Evolutionary conservation across 2,329 filamentous ascomycete species (phyloP).

Genomic region (Fusarium napiforme): DNA sequence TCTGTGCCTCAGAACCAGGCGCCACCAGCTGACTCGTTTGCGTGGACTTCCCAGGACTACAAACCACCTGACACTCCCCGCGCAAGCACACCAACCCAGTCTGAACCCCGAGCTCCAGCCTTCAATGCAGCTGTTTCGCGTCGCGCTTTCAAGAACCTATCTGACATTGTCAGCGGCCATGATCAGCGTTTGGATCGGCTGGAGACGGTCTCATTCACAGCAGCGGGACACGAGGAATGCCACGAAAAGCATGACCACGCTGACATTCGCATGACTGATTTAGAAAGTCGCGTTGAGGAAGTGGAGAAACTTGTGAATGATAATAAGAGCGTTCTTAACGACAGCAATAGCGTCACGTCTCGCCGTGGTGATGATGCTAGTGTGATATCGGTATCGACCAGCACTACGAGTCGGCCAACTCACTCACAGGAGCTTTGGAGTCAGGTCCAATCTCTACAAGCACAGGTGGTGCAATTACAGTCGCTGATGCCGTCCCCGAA

Average conservation of each 20-base stretch:
- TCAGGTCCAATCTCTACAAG: conserved; percentile 62
- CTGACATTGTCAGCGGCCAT: conserved; percentile 67
- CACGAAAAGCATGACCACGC: conserved; percentile 73
- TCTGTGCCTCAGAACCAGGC: conserved; percentile 27
- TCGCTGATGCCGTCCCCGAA: conserved; percentile 68
- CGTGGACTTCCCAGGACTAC: conserved; percentile 37
- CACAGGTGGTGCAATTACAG: conserved; percentile 67
- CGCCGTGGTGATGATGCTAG: conserved; percentile 58
- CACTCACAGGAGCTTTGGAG: conserved; percentile 60
- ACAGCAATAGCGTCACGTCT: conserved; percentile 56
- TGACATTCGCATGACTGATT: conserved; percentile 74
- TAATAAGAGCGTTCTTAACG: conserved; percentile 55
- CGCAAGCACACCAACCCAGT: conserved; percentile 42
- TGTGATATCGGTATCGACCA: conserved; percentile 59
- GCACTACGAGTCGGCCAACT: conserved; percentile 51
- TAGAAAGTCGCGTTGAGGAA: conserved; percentile 72
- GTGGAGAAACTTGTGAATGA: conserved; percentile 66
- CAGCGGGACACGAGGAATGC: conserved; percentile 74
- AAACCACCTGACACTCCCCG: conserved; percentile 31
- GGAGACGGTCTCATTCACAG: conserved; percentile 76
- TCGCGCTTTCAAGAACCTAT: conserved; percentile 57
- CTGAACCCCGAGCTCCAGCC: conserved; percentile 41
- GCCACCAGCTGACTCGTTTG: conserved; percentile 41
- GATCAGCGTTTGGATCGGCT: conserved; percentile 73
- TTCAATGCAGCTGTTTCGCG: conserved; percentile 45